Percentiles rank a stretch among this genome's conserved stretches.
These are phyloP conservation scores for Solanum tarijense DNA, from an alignment of 257 asterid species.

Conservation along the genomic window DNA sequence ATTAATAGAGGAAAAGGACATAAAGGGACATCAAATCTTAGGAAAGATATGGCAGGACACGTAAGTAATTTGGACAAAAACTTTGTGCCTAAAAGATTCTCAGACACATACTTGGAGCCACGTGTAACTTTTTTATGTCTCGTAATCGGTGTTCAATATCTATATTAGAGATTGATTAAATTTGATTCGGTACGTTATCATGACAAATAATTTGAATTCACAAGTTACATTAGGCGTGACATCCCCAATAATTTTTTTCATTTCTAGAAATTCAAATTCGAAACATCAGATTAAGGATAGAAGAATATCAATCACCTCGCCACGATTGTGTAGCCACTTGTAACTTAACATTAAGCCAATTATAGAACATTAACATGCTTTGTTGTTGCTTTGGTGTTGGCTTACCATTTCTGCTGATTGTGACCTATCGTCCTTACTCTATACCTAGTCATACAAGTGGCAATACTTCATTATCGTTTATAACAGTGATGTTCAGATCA, in stretches of 20 bases:
- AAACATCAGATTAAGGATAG: rapidly evolving
- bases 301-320: background rate
- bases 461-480: background rate
- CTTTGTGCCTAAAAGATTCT: slow-evolving; percentile 24
- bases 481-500: background rate
- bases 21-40: background rate
- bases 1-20: background rate
- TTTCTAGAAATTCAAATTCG: background rate
- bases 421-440: background rate
- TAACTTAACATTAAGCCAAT: background rate
- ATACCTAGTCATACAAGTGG: background rate
- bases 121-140: slow-evolving; percentile 7
- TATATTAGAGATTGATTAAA: no score
- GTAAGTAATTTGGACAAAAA: slow-evolving; percentile 22
- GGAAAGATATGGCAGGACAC: slow-evolving; percentile 17
- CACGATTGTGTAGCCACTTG: slow-evolving; percentile 13
- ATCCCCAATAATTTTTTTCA: background rate
- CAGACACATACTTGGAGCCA: slow-evolving; percentile 12
- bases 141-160: no score
- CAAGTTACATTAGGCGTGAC: background rate
- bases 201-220: no score
- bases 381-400: background rate
- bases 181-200: no score
- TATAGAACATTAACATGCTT: background rate
- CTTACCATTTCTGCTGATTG: background rate